These are phyloP conservation scores for Coprinopsis marcescibilis DNA, from an alignment of 768 basidiomycete genomes.

Conservation along the genomic window DNA sequence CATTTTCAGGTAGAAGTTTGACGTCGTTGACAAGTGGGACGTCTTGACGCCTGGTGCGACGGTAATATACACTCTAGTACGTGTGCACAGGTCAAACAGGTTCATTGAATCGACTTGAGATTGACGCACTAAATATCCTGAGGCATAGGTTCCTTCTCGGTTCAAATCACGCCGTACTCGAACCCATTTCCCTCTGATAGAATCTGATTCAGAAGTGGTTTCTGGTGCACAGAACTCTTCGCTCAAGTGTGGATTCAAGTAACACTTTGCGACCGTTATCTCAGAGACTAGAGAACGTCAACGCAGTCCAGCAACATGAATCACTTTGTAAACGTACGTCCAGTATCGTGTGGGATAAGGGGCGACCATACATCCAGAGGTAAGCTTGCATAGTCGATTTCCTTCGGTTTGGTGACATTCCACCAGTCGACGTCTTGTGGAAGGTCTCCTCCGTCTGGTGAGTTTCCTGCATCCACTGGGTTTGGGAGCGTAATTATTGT, in stretches of 20 bases:
- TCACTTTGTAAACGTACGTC: conserved; percentile 40
- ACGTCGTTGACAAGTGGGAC: conserved; percentile 75
- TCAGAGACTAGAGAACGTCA: conserved; percentile 60
- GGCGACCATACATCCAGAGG: conserved; percentile 81
- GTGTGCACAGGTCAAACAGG: neutral
- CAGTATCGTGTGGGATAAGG: conserved; percentile 69
- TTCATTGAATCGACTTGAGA: conserved; percentile 3
- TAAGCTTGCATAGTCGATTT: conserved; percentile 59
- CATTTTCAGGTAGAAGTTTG: conserved; percentile 51
- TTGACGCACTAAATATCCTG: conserved; percentile 50
- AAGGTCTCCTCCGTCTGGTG: neutral
- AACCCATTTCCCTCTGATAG: conserved; percentile 84
- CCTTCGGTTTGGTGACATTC: conserved; percentile 45
- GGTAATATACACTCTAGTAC: conserved; percentile 64
- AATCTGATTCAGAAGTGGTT: conserved; percentile 66
- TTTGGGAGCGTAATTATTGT: conserved; percentile 11
- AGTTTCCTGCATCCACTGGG: conserved; percentile 9
- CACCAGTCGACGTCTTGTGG: conserved; percentile 57
- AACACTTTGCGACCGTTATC: conserved; percentile 64
- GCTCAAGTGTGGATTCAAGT: conserved; percentile 52
- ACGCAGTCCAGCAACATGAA: neutral
- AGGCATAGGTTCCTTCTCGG: conserved; percentile 47
- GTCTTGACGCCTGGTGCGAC: conserved; percentile 78
- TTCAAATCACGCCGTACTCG: conserved; percentile 81
- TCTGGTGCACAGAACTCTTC: conserved; percentile 62